Conservation (phyloP, 2,329 filamentous ascomycete genomes). For the Beauveria australis region DNA sequence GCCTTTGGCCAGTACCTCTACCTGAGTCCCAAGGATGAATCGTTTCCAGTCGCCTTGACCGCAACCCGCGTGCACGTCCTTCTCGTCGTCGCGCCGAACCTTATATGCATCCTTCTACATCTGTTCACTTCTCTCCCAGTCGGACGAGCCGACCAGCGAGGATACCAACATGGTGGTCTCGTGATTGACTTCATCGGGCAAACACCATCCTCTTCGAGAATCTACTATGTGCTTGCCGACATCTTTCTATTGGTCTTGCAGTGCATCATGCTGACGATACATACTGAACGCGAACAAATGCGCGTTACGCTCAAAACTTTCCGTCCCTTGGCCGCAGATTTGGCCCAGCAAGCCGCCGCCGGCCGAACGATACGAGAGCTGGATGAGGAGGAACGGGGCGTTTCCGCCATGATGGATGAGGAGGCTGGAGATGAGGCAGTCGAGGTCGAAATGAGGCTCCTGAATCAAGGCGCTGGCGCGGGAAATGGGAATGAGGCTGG, state of each 20-base stretch:
- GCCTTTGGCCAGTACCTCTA: slow-evolving; percentile 53
- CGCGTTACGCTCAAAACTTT: slow-evolving; percentile 38
- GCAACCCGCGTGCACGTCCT: slow-evolving; percentile 49
- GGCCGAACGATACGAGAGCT: slow-evolving; percentile 37
- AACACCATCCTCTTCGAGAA: slow-evolving; percentile 48
- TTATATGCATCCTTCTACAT: slow-evolving; percentile 54
- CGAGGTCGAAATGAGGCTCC: slow-evolving; percentile 38
- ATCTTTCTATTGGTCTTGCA: slow-evolving; percentile 48
- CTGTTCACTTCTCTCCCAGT: slow-evolving; percentile 44
- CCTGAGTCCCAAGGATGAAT: slow-evolving; percentile 53
- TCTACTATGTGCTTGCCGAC: slow-evolving; percentile 49
- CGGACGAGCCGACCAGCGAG: slow-evolving; percentile 53
- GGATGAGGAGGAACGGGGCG: slow-evolving; percentile 49
- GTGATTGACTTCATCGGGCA: slow-evolving; percentile 63
- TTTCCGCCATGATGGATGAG: slow-evolving; percentile 32
- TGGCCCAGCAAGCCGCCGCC: slow-evolving; percentile 19
- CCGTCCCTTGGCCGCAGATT: slow-evolving; percentile 23
- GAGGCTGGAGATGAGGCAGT: slow-evolving; percentile 28
- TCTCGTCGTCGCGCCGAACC: slow-evolving; percentile 49
- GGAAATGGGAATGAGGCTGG: slow-evolving; percentile 17
- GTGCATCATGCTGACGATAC: slow-evolving; percentile 56
- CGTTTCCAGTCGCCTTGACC: slow-evolving; percentile 47
- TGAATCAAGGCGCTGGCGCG: slow-evolving; percentile 18
- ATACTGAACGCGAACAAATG: slow-evolving; percentile 51
- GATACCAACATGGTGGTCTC: slow-evolving; percentile 60